Evolutionary conservation across 129 eudicot genomes (phyloP), one percentile per base, ranked within the genome.

Genomic region (Chrysanthemum lavandulifolium): DNA sequence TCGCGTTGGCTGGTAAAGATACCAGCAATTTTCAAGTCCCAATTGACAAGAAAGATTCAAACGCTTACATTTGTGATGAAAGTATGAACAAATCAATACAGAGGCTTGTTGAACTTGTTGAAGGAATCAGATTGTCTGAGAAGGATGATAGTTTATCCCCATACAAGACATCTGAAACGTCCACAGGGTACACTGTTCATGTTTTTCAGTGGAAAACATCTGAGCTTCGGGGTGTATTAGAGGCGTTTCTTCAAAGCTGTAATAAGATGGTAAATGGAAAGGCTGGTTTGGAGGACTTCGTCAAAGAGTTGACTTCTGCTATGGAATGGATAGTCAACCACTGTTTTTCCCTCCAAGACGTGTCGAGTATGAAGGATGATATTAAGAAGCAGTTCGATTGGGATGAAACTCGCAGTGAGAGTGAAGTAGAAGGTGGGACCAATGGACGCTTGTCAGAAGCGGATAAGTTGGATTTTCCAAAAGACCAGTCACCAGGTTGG

Each of bases 291-390:
- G 87, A 82, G 43, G 84, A 64, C 6, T 92, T 92, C 75, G 77
- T 86, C 25, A 84, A 82, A 61, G 86, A 83, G 80, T 54, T 92
- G 31, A 80, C 96, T 71, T 63, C 62, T 56, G 73, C 83, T 60
- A 66, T 92, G 83, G 95, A 86, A 33, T 92, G 98, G 98, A 73
- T 92, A 56, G 71, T 92, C 73, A 92, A 85, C 76, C 96, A 89
- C 68, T 89, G 98, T 72, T 92, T 89, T 74, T 85, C 98, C 53
- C 77, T 92, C 79, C 90, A 92, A 77, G 98, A 92, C 48, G 98
- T 88, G 64, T 83, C 96, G 13, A 87, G 87, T 81, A 89, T 87
- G 91, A 87, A 80, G 67, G 86, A 92, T 49, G 82, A 76, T 50
- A 83, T 89, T 53, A 89, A 81, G 87, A 85, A 82, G 79, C 87